Base-by-base conservation (phyloP, 352 stramenopile genomes). In the Globisporangium canariense region DNA sequence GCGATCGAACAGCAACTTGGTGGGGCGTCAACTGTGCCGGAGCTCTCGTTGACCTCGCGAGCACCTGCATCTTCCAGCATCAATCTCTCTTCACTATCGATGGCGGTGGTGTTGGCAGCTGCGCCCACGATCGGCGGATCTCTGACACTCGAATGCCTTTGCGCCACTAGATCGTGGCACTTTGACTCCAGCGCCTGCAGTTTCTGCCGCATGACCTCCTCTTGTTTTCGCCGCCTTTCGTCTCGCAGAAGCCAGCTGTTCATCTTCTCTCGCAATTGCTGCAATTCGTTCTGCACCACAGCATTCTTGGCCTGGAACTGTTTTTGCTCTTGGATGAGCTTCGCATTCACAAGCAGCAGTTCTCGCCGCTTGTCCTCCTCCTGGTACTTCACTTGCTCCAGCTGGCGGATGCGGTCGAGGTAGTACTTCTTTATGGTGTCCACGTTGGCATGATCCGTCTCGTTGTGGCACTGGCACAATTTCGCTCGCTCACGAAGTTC, bases 291-390 rank as follows among this genome's bases (percentile, higher is more conserved):
- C 4, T 30, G 34, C 10, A 81, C 40, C 9, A 46, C 46, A 0
- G 43, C 60, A 25, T 77, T 81, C 62, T 71, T 75, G 20, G 79
- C 63, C 22, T 85, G 77, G 4, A 85, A 60, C 45, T 87, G 78
- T 47, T 83, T 81, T 13, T 88, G 82, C 11, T 87, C 77, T 56
- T 88, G 82, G 14, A 87, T 75, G 28, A 89, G 70, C 51, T 88
- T 88, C 6, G 82, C 75, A 32, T 91, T 91, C 16, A 84, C 72
- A 9, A 91, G 62, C 30, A 91, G 65, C 5, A 91, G 62, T 40
- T 88, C 82, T n/a, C 82, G 70, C 10, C 79, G 77, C 50, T 87
- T 91, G 18, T 74, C 62, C n/a, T 79, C 70, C 36, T 83, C 73
- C 10, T 73, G 64, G 11, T 76, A 52, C 52, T 82, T 79, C 10